Evolutionary conservation across 768 basidiomycete genomes (phyloP).

Genomic region (Dictyophora rubrovolvata): DNA sequence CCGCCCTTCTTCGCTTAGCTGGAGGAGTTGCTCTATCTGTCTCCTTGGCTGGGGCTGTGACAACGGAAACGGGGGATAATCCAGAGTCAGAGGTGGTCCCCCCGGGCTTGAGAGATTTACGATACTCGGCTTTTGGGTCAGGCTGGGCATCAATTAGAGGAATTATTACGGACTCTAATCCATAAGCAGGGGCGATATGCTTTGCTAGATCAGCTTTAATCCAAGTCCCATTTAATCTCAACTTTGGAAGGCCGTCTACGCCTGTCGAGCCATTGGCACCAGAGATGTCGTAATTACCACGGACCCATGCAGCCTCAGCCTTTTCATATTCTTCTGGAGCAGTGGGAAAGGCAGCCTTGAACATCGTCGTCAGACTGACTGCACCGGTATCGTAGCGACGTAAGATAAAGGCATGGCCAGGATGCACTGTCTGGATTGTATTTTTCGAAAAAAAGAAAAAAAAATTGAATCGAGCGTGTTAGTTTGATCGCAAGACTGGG

Average conservation of each 20-base stretch:
- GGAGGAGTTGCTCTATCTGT: constrained; percentile 33
- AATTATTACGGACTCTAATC: constrained; percentile 47
- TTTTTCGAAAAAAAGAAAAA: constrained; percentile 15
- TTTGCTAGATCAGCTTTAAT: constrained; percentile 56
- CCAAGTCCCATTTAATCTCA: constrained; percentile 88
- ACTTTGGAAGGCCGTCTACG: constrained; percentile 39
- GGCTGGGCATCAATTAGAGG: constrained; percentile 63
- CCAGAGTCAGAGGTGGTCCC: constrained; percentile 17
- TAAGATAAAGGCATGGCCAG: constrained; percentile 80
- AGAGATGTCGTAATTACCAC: constrained; percentile 60
- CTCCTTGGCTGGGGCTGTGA: constrained; percentile 20
- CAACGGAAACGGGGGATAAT: constrained; percentile 20
- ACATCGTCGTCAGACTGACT: constrained; percentile 91
- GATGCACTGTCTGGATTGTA: constrained; percentile 14
- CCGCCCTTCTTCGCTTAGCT: constrained; percentile 58
- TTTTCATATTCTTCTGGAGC: constrained; percentile 71
- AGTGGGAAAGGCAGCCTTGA: constrained; percentile 84
- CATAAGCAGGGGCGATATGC: constrained; percentile 59
- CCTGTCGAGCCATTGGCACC: constrained; percentile 61
- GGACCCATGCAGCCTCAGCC: constrained; percentile 75
- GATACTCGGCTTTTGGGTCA: constrained; percentile 69
- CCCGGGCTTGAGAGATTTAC: constrained; percentile 46
- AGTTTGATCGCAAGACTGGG: constrained; percentile 1
- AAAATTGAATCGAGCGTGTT: constrained; percentile 8
- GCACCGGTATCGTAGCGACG: constrained; percentile 90